Base-by-base conservation (phyloP, 768 basidiomycete genomes). In the Hysterangium stoloniferum region DNA sequence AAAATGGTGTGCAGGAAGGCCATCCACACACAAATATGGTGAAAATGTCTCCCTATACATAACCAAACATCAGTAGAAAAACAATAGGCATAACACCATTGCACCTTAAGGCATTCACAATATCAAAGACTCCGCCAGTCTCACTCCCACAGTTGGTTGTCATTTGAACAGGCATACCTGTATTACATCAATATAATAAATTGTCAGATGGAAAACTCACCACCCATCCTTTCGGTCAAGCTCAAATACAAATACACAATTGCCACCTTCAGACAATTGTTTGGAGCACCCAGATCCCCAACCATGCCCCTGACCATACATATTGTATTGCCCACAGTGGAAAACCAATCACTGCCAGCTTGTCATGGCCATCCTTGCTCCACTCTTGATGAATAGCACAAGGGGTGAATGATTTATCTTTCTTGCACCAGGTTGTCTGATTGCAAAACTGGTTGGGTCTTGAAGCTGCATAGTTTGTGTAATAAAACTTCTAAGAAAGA, bases 81-180 rank as follows among this genome's bases (percentile, higher is more conserved):
- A n/a, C n/a, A n/a, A n/a, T n/a, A n/a, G n/a, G n/a, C n/a, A n/a
- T n/a, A n/a, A n/a, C n/a, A n/a, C n/a, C n/a, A 25, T 53, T 45
- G 55, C 56, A 69, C 69, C 60, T 47, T 3, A 70, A 51, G 1
- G 65, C 64, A 44, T 62, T 67, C 1, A 43, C 56, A 35, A 65
- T 46, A 1, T 64, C 66, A 62, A 48, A 71, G 1, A 64, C 25
- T 28, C 31, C n/a, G 25, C 53, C 67, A 0, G 68, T 71, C 42
- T 73, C 69, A 0, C 63, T 62, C 1, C 69, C 64, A 54, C 64
- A 68, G 40, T 72, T 69, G 0, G 64, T 67, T 1, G 61, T 61
- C 8, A 61, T 58, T 46, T 70, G 67, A 0, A 67, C 9, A 4
- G 68, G 68, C 8, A 69, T 57, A 0, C 69, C 67, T 68, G 54